These are phyloP conservation scores for Suillus fuscotomentosus DNA, from an alignment of 768 basidiomycete species.

Conservation along the genomic window DNA sequence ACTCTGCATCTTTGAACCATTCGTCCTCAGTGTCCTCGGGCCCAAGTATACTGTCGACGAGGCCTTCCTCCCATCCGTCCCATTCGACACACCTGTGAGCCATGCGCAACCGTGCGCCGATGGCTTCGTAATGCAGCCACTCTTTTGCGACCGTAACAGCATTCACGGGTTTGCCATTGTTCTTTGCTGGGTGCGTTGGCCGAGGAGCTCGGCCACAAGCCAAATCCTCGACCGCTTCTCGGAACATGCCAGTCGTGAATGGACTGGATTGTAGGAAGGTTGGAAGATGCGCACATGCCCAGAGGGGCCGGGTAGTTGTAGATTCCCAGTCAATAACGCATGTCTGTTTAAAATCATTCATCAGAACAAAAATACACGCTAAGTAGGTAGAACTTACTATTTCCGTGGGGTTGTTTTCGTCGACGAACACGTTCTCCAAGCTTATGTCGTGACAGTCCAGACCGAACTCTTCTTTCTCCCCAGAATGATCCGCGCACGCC, in stretches of 20 bases:
- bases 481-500: constrained; percentile 26
- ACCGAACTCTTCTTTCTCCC: constrained; percentile 60
- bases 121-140: constrained; percentile 73
- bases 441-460: constrained; percentile 87
- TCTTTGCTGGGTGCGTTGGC: constrained; percentile 18
- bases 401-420: constrained; percentile 59
- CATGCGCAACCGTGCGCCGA: constrained; percentile 65
- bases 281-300: constrained; percentile 82
- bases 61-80: constrained; percentile 91
- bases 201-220: constrained; percentile 19
- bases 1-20: constrained; percentile 55
- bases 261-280: constrained; percentile 77
- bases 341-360: constrained; percentile 45
- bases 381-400: constrained; percentile 52
- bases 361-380: constrained; percentile 8
- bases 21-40: constrained; percentile 69
- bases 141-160: constrained; percentile 53
- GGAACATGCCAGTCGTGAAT: constrained; percentile 71
- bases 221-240: constrained; percentile 56
- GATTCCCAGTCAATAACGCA: constrained; percentile 92
- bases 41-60: constrained; percentile 73
- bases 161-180: constrained; percentile 20
- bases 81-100: constrained; percentile 83
- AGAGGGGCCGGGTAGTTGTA: constrained; percentile 82
- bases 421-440: constrained; percentile 83